Percentiles rank a stretch among this genome's conserved stretches.
phyloP scores from a whole-genome alignment of 495 filamentous ascomycete species.

The Aspergillus sclerotioniger region DNA sequence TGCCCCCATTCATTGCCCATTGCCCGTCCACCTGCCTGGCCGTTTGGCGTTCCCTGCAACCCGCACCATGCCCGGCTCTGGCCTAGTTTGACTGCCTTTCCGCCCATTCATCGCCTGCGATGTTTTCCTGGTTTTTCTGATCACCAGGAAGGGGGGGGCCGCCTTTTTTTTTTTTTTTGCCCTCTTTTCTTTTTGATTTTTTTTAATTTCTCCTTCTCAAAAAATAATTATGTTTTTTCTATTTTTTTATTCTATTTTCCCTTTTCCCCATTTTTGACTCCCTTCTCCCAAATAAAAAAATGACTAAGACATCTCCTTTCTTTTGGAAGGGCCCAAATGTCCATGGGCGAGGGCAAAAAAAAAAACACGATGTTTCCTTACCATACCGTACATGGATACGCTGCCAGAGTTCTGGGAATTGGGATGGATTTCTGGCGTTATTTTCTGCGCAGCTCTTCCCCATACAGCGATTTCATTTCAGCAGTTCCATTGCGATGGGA shows the following conservation, averaged over 20 bases:
- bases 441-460: no score
- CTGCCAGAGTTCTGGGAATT: not conserved
- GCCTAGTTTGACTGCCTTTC: constrained; percentile 15
- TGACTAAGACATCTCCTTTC: not conserved
- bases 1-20: no score
- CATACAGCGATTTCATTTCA: not conserved
- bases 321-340: not conserved
- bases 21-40: constrained; percentile 3
- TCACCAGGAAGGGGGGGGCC: constrained; percentile 15
- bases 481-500: no score
- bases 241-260: constrained; percentile 13
- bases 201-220: constrained; percentile 11
- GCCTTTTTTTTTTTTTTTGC: constrained; percentile 8
- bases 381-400: not conserved
- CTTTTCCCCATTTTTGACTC: constrained; percentile 8
- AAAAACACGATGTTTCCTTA: not conserved
- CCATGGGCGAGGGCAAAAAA: not conserved
- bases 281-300: not conserved
- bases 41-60: constrained; percentile 17
- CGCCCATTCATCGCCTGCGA: constrained; percentile 13
- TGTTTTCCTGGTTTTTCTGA: constrained; percentile 13
- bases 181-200: constrained; percentile 13
- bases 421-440: constrained; percentile 1
- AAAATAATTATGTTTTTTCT: constrained; percentile 2
- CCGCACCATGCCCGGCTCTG: constrained; percentile 15